Conservation (phyloP, 768 basidiomycete species). For the Mycena haematopus region DNA sequence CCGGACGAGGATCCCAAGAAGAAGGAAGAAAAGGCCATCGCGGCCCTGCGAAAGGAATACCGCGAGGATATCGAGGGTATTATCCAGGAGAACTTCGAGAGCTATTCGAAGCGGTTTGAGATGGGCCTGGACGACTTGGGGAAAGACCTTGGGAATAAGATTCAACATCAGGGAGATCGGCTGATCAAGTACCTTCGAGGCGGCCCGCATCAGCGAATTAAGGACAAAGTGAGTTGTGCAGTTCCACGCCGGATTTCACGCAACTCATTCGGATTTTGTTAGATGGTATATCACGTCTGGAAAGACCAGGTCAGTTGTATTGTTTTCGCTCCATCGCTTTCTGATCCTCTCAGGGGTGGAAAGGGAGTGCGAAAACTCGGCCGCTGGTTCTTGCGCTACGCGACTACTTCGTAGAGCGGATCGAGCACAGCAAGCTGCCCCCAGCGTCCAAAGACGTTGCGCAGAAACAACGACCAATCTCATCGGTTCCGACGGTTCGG, state of each 20-base stretch:
- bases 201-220: slow-evolving; percentile 35
- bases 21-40: slow-evolving; percentile 24
- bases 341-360: slow-evolving; percentile 10
- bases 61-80: slow-evolving; percentile 20
- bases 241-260: not conserved
- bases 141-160: slow-evolving; percentile 32
- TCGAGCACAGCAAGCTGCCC: slow-evolving; percentile 12
- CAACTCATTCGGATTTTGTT: not conserved
- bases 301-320: slow-evolving; percentile 11
- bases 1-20: not conserved
- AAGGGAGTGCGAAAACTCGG: slow-evolving; percentile 15
- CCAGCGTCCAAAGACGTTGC: slow-evolving; percentile 13
- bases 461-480: not conserved
- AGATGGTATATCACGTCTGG: slow-evolving; percentile 33
- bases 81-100: slow-evolving; percentile 1
- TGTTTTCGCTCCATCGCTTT: not conserved
- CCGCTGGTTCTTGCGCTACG: slow-evolving; percentile 17
- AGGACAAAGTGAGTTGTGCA: slow-evolving; percentile 27
- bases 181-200: slow-evolving; percentile 29
- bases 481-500: slow-evolving; percentile 12
- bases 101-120: slow-evolving; percentile 20
- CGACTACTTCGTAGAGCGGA: slow-evolving; percentile 20
- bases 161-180: slow-evolving; percentile 24
- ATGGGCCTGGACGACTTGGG: slow-evolving; percentile 33
- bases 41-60: slow-evolving; percentile 25